Percentiles rank a stretch among this genome's conserved stretches.
Evolutionary conservation across 495 filamentous ascomycete species (phyloP).

Genomic region (Acidomyces sp.): DNA sequence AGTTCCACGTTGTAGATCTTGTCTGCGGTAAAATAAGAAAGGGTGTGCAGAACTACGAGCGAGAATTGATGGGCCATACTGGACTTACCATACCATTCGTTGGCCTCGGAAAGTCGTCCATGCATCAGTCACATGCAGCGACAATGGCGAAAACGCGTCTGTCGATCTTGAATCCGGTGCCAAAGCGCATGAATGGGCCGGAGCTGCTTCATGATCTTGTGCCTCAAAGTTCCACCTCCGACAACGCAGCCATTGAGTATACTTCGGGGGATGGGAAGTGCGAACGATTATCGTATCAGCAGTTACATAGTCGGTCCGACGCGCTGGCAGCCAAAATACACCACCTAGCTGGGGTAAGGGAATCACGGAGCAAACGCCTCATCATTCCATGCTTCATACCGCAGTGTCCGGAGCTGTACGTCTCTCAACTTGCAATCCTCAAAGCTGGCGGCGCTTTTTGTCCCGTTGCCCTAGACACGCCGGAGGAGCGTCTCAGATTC

Average conservation of each 20-base stretch:
- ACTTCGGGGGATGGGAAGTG: slow-evolving; percentile 34
- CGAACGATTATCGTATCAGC: slow-evolving; percentile 39
- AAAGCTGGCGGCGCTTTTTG: slow-evolving; percentile 72
- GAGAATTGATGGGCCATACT: too few species aligned
- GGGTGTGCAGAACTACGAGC: too few species aligned
- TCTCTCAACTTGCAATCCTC: slow-evolving; percentile 56
- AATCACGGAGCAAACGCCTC: neutral
- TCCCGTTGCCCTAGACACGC: slow-evolving; percentile 58
- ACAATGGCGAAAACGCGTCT: slow-evolving; percentile 25
- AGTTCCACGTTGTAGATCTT: too few species aligned
- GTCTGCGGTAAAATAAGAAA: too few species aligned
- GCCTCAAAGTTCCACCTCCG: slow-evolving; percentile 15
- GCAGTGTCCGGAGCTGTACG: slow-evolving; percentile 58
- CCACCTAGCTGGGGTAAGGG: slow-evolving; percentile 29
- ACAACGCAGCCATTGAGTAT: slow-evolving; percentile 46
- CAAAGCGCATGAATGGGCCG: slow-evolving; percentile 44
- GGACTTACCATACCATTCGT: too few species aligned
- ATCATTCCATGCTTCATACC: slow-evolving; percentile 62
- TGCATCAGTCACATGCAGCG: neutral
- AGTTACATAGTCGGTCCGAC: slow-evolving; percentile 45
- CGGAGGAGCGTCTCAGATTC: slow-evolving; percentile 57
- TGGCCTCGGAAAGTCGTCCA: too few species aligned
- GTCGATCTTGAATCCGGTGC: slow-evolving; percentile 51
- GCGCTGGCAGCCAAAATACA: too few species aligned
- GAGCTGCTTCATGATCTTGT: slow-evolving; percentile 53